phyloP scores from a whole-genome alignment of 805 yeast species.

The Wickerhamiella spandovensis region DNA sequence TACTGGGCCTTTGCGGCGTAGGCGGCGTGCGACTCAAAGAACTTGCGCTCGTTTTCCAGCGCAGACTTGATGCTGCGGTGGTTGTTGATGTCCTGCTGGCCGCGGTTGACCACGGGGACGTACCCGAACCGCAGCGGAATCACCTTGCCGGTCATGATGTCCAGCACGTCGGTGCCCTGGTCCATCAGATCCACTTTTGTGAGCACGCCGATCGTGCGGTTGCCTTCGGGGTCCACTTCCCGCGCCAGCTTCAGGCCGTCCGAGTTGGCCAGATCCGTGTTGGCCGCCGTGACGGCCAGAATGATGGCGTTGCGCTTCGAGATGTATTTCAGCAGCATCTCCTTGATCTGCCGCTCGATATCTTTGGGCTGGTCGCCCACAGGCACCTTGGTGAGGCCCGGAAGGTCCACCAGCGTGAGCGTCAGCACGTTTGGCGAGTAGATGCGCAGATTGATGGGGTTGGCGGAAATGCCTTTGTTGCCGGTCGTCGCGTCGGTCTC shows the following conservation, averaged over 20 bases:
- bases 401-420: conserved; percentile 87
- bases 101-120: conserved; percentile 93
- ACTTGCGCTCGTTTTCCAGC: conserved; percentile 63
- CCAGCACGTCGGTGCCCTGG: conserved; percentile 93
- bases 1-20: conserved; percentile 84
- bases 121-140: conserved; percentile 93
- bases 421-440: conserved; percentile 92
- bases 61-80: conserved; percentile 85
- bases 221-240: conserved; percentile 95
- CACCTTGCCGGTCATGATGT: conserved; percentile 87
- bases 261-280: conserved; percentile 92
- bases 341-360: conserved; percentile 86
- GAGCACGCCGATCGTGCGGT: conserved; percentile 88
- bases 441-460: conserved; percentile 85
- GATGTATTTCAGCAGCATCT: conserved; percentile 83
- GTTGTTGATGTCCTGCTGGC: conserved; percentile 86
- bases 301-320: conserved; percentile 94
- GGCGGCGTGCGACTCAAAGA: conserved; percentile 76
- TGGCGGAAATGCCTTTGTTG: conserved; percentile 75
- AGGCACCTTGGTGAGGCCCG: conserved; percentile 96
- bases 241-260: conserved; percentile 93
- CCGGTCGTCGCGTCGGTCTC: conserved; percentile 80
- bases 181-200: conserved; percentile 97
- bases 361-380: conserved; percentile 98
- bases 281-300: conserved; percentile 89